phyloP scores from a whole-genome alignment of 345 rosid genomes.

The Salix brachista region DNA sequence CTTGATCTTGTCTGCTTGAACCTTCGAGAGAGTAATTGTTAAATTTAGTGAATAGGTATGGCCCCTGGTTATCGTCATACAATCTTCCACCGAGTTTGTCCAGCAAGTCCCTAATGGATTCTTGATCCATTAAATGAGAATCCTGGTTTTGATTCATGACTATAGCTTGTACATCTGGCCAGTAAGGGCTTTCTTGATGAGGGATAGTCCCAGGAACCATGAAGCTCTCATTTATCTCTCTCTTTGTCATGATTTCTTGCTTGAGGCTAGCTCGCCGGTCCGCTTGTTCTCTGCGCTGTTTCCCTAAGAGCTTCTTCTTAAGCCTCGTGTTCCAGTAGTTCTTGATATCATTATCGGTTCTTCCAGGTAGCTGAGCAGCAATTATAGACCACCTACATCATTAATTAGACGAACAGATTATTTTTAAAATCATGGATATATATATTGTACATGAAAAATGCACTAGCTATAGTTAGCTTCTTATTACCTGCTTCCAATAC shows the following conservation, averaged over 20 bases:
- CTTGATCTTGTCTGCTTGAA: constrained; percentile 20
- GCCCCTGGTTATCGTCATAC: constrained; percentile 19
- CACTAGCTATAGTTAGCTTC: too few relatives aligned
- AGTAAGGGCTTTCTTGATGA: constrained; percentile 20
- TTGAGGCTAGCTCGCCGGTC: constrained; percentile 31
- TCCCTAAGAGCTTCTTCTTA: constrained; percentile 68
- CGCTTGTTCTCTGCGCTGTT: constrained; percentile 54
- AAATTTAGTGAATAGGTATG: not conserved
- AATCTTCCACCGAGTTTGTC: constrained; percentile 45
- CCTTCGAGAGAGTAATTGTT: constrained; percentile 10
- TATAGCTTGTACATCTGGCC: constrained; percentile 32
- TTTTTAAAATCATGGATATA: not conserved
- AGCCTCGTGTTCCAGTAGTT: constrained; percentile 83
- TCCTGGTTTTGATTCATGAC: constrained; percentile 10
- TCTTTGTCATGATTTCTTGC: constrained; percentile 46
- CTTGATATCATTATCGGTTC: constrained; percentile 78
- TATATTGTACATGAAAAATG: too few relatives aligned
- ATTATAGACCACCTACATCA: constrained; percentile 69
- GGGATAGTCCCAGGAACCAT: constrained; percentile 14
- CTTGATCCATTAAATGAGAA: constrained; percentile 37
- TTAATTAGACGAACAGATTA: not conserved
- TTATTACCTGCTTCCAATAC: constrained; percentile 52
- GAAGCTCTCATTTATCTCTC: constrained; percentile 24
- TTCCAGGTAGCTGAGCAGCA: constrained; percentile 77
- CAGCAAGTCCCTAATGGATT: constrained; percentile 32